Evolutionary conservation across 164 flowering plant genomes (phyloP).

Genomic region (Vitis rupestris): DNA sequence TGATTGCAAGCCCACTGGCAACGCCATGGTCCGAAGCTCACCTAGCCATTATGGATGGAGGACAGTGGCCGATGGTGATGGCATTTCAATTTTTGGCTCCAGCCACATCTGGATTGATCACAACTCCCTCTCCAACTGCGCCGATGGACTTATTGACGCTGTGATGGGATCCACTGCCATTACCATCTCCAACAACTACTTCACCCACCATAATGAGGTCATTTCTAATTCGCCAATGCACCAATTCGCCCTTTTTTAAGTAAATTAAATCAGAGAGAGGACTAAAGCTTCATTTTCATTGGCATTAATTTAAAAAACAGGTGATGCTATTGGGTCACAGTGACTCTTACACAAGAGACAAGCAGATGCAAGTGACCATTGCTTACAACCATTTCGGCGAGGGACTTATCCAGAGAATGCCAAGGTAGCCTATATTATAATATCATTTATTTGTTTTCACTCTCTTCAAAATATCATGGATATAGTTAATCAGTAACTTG

Average conservation of each 20-base stretch:
- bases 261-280: not conserved
- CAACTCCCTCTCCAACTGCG: slow-evolving; percentile 64
- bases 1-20: slow-evolving; percentile 70
- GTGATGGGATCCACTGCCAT: slow-evolving; percentile 75
- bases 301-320: slow-evolving; percentile 21
- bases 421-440: slow-evolving; percentile 41
- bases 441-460: not conserved
- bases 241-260: not conserved
- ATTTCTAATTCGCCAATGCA: not conserved
- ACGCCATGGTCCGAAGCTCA: slow-evolving; percentile 78
- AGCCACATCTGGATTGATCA: slow-evolving; percentile 81
- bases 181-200: slow-evolving; percentile 79
- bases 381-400: slow-evolving; percentile 79
- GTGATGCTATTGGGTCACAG: slow-evolving; percentile 72
- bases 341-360: slow-evolving; percentile 56
- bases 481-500: not conserved
- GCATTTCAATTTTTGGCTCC: slow-evolving; percentile 63
- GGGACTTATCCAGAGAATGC: slow-evolving; percentile 78
- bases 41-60: slow-evolving; percentile 67
- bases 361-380: slow-evolving; percentile 70
- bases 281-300: not conserved
- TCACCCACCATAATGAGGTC: slow-evolving; percentile 83
- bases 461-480: not conserved
- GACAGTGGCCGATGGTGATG: slow-evolving; percentile 75
- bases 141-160: slow-evolving; percentile 80